phyloP scores from a whole-genome alignment of 768 basidiomycete species.

The Pulveroboletus ravenelii region DNA sequence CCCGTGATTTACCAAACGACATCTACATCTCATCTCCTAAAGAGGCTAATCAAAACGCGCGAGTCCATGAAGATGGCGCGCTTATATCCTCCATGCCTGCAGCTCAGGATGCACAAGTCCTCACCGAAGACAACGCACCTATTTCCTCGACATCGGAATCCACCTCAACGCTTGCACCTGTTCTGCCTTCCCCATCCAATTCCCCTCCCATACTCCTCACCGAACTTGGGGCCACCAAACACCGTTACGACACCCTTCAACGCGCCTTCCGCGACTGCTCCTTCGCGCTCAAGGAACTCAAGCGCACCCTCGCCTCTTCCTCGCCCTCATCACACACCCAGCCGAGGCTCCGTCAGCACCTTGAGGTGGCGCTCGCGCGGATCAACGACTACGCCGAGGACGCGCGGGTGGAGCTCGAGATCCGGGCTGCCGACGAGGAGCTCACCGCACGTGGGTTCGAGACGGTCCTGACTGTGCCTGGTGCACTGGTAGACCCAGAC shows the following conservation, averaged over 20 bases:
- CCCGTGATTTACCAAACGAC: neutral
- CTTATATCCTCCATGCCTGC: neutral
- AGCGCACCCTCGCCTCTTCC: constrained; percentile 21
- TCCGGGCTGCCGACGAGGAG: constrained; percentile 67
- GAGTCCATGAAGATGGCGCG: neutral
- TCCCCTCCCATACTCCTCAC: constrained; percentile 37
- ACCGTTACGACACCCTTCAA: constrained; percentile 60
- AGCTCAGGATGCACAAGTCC: neutral
- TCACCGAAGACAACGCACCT: neutral
- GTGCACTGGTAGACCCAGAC: constrained; percentile 31
- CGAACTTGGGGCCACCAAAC: constrained; percentile 40
- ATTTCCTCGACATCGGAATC: neutral
- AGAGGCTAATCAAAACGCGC: neutral
- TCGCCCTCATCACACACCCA: constrained; percentile 1
- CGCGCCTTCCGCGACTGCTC: constrained; percentile 67
- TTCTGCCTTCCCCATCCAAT: neutral
- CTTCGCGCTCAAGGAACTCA: constrained; percentile 56
- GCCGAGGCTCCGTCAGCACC: constrained; percentile 18
- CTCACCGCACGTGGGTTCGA: constrained; percentile 63
- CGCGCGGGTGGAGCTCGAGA: constrained; percentile 78
- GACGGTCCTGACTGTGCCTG: constrained; percentile 58
- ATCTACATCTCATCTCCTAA: neutral
- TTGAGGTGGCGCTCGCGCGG: constrained; percentile 53
- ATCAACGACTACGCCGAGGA: constrained; percentile 76
- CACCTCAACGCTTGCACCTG: neutral